Conservation (phyloP, 495 filamentous ascomycete species). For the Immersiella caudata region DNA sequence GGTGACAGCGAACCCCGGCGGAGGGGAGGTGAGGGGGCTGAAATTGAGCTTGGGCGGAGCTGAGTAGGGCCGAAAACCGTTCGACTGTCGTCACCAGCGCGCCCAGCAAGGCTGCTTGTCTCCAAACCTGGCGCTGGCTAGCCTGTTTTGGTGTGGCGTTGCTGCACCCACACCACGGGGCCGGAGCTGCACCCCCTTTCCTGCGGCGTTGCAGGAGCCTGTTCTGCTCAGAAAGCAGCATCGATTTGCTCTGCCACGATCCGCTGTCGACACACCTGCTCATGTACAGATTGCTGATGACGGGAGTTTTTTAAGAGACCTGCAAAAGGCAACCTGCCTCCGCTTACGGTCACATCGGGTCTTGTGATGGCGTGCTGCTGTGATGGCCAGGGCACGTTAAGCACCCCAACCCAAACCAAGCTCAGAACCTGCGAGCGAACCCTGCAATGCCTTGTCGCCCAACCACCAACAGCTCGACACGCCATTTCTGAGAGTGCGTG, state of each 20-base stretch:
- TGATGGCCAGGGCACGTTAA: neutral
- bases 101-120: neutral
- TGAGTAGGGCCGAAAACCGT: neutral
- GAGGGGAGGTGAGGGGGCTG: no score
- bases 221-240: neutral
- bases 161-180: slow-evolving; percentile 1
- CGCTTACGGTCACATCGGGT: neutral
- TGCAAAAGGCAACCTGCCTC: neutral
- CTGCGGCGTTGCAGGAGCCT: neutral
- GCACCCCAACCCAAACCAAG: neutral
- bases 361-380: neutral
- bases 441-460: neutral
- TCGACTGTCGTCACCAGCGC: neutral
- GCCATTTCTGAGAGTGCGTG: neutral
- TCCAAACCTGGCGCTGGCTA: slow-evolving; percentile 2
- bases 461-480: neutral
- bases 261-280: neutral
- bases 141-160: neutral
- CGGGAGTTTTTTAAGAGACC: neutral
- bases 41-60: neutral
- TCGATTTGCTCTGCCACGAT: neutral
- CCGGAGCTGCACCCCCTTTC: neutral
- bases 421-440: neutral
- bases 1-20: neutral
- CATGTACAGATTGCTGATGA: neutral